Conservation (phyloP, 2,329 filamentous ascomycete species). For the Niveomyces coronatus region DNA sequence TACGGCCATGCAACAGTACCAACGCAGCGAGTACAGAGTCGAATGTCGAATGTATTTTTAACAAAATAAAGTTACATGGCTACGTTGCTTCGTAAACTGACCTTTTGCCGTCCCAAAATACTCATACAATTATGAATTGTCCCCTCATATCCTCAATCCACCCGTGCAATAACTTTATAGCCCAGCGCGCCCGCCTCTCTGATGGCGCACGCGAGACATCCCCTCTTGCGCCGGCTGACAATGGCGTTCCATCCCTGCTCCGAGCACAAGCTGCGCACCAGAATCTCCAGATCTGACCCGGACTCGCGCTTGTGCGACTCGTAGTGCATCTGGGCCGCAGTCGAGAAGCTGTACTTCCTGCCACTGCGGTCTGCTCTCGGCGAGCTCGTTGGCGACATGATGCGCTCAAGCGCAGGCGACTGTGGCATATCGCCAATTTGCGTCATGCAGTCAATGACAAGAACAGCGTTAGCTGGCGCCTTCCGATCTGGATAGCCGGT, state of each 20-base stretch:
- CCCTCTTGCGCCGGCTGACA: constrained; percentile 54
- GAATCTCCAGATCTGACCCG: constrained; percentile 56
- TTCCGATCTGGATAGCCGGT: constrained; percentile 21
- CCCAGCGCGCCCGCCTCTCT: constrained; percentile 63
- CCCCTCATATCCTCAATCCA: constrained; percentile 29
- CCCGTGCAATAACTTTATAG: constrained; percentile 55
- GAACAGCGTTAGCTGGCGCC: constrained; percentile 28
- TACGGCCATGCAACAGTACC: too few species aligned
- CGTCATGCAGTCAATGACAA: constrained; percentile 55
- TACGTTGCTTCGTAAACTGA: too few species aligned
- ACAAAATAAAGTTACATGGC: too few species aligned
- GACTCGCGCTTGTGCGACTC: constrained; percentile 47
- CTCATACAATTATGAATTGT: constrained; percentile 1
- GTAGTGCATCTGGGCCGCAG: constrained; percentile 43
- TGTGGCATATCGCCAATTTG: constrained; percentile 36
- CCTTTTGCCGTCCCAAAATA: neutral
- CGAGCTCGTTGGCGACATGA: constrained; percentile 18
- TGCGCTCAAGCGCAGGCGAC: constrained; percentile 35
- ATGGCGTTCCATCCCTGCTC: constrained; percentile 66
- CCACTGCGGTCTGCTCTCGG: constrained; percentile 22
- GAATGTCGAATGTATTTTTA: too few species aligned
- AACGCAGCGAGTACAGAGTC: too few species aligned
- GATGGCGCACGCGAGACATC: constrained; percentile 64
- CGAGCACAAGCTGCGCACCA: constrained; percentile 63
- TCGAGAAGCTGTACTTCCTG: constrained; percentile 29